These are phyloP conservation scores for Cyberlindnera bimundalis DNA, from an alignment of 805 yeast genomes.

Conservation along the genomic window DNA sequence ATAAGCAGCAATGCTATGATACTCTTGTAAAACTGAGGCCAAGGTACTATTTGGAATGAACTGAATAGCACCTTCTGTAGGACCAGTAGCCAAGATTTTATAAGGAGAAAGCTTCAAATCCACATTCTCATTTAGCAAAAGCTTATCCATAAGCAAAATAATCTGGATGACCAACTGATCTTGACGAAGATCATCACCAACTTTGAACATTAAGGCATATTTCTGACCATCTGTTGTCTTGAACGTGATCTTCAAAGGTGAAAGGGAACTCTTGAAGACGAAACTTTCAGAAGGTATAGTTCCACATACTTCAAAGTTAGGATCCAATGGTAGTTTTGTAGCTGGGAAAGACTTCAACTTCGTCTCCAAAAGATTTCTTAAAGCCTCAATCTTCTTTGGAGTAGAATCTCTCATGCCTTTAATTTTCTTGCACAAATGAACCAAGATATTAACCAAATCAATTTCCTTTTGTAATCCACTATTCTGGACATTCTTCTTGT, in stretches of 20 bases:
- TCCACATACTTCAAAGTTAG: conserved; percentile 69
- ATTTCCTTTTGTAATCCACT: conserved; percentile 53
- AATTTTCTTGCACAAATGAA: conserved; percentile 60
- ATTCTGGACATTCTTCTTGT: conserved; percentile 33
- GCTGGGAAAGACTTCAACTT: conserved; percentile 48
- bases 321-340: conserved; percentile 78
- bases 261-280: conserved; percentile 87
- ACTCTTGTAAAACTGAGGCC: conserved; percentile 68
- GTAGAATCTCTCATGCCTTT: conserved; percentile 73
- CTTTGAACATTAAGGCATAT: conserved; percentile 87
- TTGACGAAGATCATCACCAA: conserved; percentile 92
- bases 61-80: conserved; percentile 88
- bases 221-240: conserved; percentile 48
- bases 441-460: conserved; percentile 61
- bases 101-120: conserved; percentile 88
- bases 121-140: conserved; percentile 83
- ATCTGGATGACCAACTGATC: conserved; percentile 97
- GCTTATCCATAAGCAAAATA: conserved; percentile 84
- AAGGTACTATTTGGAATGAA: conserved; percentile 92
- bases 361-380: conserved; percentile 44
- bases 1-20: conserved; percentile 74
- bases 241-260: conserved; percentile 83
- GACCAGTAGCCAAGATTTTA: conserved; percentile 84
- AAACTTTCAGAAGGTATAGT: conserved; percentile 73
- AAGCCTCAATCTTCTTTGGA: conserved; percentile 64